Percentiles rank a stretch among this genome's conserved stretches.
Evolutionary conservation across 441 rosid species (phyloP).

Genomic region (Bruguiera hainesii): DNA sequence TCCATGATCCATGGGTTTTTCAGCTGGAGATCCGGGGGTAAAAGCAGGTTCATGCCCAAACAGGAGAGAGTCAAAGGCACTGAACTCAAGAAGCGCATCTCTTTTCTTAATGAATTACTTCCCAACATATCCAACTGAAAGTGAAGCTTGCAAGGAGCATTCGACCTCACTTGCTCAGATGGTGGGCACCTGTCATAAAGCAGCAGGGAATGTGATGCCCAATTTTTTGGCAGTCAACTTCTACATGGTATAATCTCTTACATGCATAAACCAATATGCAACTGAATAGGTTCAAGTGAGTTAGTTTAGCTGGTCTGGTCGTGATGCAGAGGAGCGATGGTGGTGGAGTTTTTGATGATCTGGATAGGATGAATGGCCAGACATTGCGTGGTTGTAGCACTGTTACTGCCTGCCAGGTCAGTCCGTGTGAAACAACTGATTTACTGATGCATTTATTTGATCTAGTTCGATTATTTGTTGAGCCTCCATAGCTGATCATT

Average conservation of each 20-base stretch:
- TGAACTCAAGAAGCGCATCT: slow-evolving; percentile 62
- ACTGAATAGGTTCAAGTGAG: slow-evolving; percentile 2
- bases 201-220: slow-evolving; percentile 75
- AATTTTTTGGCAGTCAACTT: slow-evolving; percentile 90
- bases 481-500: not conserved
- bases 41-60: slow-evolving; percentile 80
- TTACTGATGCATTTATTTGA: slow-evolving; percentile 9
- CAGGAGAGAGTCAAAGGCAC: slow-evolving; percentile 72
- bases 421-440: slow-evolving; percentile 11
- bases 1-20: slow-evolving; percentile 20
- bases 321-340: slow-evolving; percentile 86
- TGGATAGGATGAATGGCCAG: slow-evolving; percentile 84
- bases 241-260: slow-evolving; percentile 63
- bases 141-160: slow-evolving; percentile 89
- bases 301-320: slow-evolving; percentile 22
- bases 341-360: slow-evolving; percentile 73
- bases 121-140: slow-evolving; percentile 74
- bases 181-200: slow-evolving; percentile 78
- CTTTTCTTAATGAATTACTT: slow-evolving; percentile 89
- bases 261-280: slow-evolving; percentile 10
- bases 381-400: slow-evolving; percentile 76
- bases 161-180: slow-evolving; percentile 70
- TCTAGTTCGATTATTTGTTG: slow-evolving; percentile 1
- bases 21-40: slow-evolving; percentile 97
- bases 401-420: slow-evolving; percentile 78